These are phyloP conservation scores for Neurospora discreta DNA, from an alignment of 495 filamentous ascomycete species.

Conservation along the genomic window DNA sequence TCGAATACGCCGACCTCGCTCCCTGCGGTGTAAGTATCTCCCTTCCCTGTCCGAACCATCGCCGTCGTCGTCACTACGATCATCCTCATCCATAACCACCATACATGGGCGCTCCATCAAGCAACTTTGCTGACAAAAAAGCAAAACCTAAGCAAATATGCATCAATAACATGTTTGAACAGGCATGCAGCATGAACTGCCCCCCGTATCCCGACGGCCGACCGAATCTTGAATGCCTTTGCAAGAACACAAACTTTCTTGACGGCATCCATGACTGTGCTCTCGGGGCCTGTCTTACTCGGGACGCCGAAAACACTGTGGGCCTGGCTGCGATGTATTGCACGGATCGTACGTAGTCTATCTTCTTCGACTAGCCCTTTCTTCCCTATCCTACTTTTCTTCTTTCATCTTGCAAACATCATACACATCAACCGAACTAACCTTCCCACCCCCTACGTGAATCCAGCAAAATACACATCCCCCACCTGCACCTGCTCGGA, in stretches of 20 bases:
- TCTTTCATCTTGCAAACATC: neutral
- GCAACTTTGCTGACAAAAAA: neutral
- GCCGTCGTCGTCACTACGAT: neutral
- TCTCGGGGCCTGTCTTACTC: neutral
- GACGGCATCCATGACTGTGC: slow-evolving; percentile 12
- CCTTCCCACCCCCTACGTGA: neutral
- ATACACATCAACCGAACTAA: neutral
- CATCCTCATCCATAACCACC: neutral
- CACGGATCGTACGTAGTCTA: neutral
- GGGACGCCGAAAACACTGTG: neutral
- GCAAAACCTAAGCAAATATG: slow-evolving; percentile 3
- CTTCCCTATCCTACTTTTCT: neutral
- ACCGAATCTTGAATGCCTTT: slow-evolving; percentile 7
- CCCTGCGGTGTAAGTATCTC: slow-evolving; percentile 2
- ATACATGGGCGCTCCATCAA: neutral
- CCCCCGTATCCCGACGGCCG: neutral
- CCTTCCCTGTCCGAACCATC: neutral
- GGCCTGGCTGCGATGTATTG: neutral
- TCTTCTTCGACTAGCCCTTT: neutral
- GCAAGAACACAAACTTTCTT: slow-evolving; percentile 6
- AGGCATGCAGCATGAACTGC: slow-evolving; percentile 5
- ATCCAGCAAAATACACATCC: neutral
- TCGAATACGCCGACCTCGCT: neutral
- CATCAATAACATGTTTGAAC: slow-evolving; percentile 11
- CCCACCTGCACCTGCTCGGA: neutral